phyloP scores from a whole-genome alignment of 2,329 filamentous ascomycete genomes.

The Niveomyces coronatus region DNA sequence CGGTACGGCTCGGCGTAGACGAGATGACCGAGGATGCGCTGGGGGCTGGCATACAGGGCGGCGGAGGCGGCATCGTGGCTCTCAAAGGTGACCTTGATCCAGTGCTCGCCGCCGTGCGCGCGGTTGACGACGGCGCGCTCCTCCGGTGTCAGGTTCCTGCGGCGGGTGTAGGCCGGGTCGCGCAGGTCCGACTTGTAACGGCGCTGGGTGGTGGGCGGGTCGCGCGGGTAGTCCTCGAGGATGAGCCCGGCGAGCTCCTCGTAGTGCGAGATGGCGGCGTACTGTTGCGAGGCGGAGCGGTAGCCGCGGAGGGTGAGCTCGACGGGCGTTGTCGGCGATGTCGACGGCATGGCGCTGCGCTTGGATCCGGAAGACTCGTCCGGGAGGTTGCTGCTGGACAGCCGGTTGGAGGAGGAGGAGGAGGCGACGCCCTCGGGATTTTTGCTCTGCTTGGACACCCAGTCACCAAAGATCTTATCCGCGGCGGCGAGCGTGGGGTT shows the following conservation, averaged over 20 bases:
- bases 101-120: constrained; percentile 77
- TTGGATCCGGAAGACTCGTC: constrained; percentile 30
- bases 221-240: constrained; percentile 86
- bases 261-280: constrained; percentile 81
- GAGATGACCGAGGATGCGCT: constrained; percentile 58
- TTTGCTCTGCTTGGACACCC: constrained; percentile 36
- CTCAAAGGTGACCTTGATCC: constrained; percentile 83
- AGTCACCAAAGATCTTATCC: constrained; percentile 51
- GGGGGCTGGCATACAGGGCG: constrained; percentile 59
- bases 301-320: constrained; percentile 85
- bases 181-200: constrained; percentile 66
- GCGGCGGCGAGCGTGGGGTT: constrained; percentile 52
- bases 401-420: constrained; percentile 19
- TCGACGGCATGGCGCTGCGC: constrained; percentile 25
- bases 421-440: too few species aligned
- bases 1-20: constrained; percentile 63
- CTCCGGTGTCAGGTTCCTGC: constrained; percentile 53
- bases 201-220: constrained; percentile 60
- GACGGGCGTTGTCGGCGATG: constrained; percentile 41
- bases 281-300: constrained; percentile 53
- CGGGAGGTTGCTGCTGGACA: constrained; percentile 20
- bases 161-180: constrained; percentile 59
- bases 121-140: constrained; percentile 72
- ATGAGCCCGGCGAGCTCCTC: constrained; percentile 78
- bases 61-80: constrained; percentile 60